A percentile compares a stretch with the other conserved stretches of the same genome.
Evolutionary conservation across 306 rosid species (phyloP).

Genomic region (Oemleria cerasiformis): DNA sequence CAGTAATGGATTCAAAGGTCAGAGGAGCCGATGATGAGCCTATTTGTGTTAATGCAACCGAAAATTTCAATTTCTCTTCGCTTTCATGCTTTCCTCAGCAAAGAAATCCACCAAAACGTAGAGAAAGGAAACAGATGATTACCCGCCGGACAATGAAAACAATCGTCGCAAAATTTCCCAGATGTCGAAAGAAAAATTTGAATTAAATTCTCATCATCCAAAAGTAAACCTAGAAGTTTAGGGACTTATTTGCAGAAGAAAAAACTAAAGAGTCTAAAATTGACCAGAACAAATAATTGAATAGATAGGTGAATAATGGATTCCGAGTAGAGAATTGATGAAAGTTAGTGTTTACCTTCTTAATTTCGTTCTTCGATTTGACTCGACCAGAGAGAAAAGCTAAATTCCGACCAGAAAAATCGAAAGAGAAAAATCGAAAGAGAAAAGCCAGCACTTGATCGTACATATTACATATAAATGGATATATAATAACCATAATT

Average conservation of each 20-base stretch:
- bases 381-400: neutral
- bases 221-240: neutral
- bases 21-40: neutral
- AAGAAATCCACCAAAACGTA: neutral
- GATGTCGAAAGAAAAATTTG: neutral
- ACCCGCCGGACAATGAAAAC: neutral
- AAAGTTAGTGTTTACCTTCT: constrained; percentile 1
- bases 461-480: neutral
- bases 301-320: neutral
- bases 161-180: neutral
- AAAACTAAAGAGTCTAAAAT: neutral
- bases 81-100: neutral
- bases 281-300: neutral
- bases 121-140: neutral
- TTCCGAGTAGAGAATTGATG: neutral
- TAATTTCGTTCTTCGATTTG: neutral
- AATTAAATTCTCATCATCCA: neutral
- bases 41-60: neutral
- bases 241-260: neutral
- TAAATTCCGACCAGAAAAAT: neutral
- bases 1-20: neutral
- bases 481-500: too few species aligned
- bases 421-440: neutral
- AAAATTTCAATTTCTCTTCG: constrained; percentile 1
- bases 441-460: neutral